Evolutionary conservation across 805 yeast species (phyloP).

Genomic region (Saccharomycopsis fermentans): DNA sequence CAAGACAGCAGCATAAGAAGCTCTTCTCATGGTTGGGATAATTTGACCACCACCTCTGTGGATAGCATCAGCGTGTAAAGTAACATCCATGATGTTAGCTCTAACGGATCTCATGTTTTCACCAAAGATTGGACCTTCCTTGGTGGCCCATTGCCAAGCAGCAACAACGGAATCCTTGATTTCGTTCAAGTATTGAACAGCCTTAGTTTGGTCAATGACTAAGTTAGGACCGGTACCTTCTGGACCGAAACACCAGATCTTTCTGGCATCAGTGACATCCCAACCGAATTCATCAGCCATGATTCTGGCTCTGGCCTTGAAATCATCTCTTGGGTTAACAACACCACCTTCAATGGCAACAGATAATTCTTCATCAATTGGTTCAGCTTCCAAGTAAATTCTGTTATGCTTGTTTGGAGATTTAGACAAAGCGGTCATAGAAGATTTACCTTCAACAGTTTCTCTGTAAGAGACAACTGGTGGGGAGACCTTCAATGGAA

Average conservation of each 20-base stretch:
- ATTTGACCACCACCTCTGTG: slow-evolving; percentile 99
- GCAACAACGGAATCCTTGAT: slow-evolving; percentile 99
- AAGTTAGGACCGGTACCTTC: slow-evolving; percentile 98
- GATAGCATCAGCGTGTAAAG: slow-evolving; percentile 99
- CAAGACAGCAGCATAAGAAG: slow-evolving; percentile 94
- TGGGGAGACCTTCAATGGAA: slow-evolving; percentile 94
- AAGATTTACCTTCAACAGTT: slow-evolving; percentile 89
- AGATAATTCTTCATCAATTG: slow-evolving; percentile 87
- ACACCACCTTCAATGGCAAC: slow-evolving; percentile 88
- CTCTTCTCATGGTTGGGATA: slow-evolving; percentile 99
- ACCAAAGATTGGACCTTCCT: slow-evolving; percentile 98
- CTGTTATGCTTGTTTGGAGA: slow-evolving; percentile 99
- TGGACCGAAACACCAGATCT: slow-evolving; percentile 99
- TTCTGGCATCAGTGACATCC: slow-evolving; percentile 99
- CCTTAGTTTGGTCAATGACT: slow-evolving; percentile 99
- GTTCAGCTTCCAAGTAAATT: slow-evolving; percentile 95
- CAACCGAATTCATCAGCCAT: slow-evolving; percentile 98
- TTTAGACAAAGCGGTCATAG: slow-evolving; percentile 94
- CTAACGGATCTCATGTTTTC: slow-evolving; percentile 94
- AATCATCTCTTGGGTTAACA: slow-evolving; percentile 91
- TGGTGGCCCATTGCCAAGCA: slow-evolving; percentile 99
- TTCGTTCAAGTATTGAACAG: slow-evolving; percentile 97
- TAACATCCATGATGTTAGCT: slow-evolving; percentile 97
- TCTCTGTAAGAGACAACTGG: slow-evolving; percentile 99
- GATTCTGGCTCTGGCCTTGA: slow-evolving; percentile 97